These are phyloP conservation scores for Curvularia verruculosa DNA, from an alignment of 2,329 filamentous ascomycete genomes.

Conservation along the genomic window DNA sequence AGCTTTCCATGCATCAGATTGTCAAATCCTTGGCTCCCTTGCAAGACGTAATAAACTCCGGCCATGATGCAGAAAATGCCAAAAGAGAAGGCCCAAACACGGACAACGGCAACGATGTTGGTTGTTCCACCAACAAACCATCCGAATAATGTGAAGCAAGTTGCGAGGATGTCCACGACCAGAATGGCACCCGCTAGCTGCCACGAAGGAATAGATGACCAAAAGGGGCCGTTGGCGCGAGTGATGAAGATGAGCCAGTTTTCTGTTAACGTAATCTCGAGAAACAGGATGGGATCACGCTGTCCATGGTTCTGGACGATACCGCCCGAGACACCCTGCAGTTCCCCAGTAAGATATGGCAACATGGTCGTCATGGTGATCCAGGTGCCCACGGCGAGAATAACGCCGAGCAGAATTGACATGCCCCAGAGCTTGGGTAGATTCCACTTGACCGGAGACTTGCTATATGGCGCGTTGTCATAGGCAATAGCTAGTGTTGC, in stretches of 20 bases:
- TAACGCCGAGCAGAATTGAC: slow-evolving; percentile 80
- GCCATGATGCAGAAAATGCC: slow-evolving; percentile 86
- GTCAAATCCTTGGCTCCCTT: slow-evolving; percentile 81
- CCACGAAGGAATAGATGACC: slow-evolving; percentile 88
- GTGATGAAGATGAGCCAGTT: slow-evolving; percentile 98
- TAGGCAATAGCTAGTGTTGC: slow-evolving; percentile 92
- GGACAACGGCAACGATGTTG: slow-evolving; percentile 81
- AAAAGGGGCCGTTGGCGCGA: slow-evolving; percentile 89
- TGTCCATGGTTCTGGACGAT: slow-evolving; percentile 90
- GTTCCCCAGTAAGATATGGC: slow-evolving; percentile 48
- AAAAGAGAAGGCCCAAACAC: slow-evolving; percentile 90
- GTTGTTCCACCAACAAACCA: slow-evolving; percentile 76
- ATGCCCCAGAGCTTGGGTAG: slow-evolving; percentile 92
- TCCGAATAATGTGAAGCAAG: slow-evolving; percentile 84
- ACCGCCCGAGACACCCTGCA: slow-evolving; percentile 71
- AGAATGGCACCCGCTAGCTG: slow-evolving; percentile 80
- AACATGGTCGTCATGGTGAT: slow-evolving; percentile 87
- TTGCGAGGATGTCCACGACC: slow-evolving; percentile 81
- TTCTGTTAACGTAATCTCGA: slow-evolving; percentile 88
- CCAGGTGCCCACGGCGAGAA: slow-evolving; percentile 85
- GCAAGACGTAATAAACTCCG: slow-evolving; percentile 77
- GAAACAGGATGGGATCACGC: slow-evolving; percentile 82
- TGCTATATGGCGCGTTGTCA: slow-evolving; percentile 87
- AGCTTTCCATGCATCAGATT: slow-evolving; percentile 93
- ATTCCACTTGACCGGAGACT: slow-evolving; percentile 92